phyloP scores from a whole-genome alignment of 2,329 filamentous ascomycete species.

The Pseudogymnoascus pannorum region DNA sequence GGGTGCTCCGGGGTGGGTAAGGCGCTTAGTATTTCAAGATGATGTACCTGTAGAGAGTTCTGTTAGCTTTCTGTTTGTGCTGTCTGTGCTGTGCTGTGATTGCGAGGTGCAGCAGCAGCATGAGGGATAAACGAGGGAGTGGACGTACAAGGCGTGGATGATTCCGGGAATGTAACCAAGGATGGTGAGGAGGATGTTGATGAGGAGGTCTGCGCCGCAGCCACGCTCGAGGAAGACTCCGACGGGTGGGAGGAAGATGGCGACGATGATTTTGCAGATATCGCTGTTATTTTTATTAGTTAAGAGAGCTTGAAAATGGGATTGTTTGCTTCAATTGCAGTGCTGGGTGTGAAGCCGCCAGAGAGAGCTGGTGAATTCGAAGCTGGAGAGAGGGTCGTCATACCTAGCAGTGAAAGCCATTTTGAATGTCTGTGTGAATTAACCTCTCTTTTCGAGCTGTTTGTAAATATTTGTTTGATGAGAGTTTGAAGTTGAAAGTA shows the following conservation, averaged over 20 bases:
- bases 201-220: constrained; percentile 78
- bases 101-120: neutral
- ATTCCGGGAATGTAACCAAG: constrained; percentile 74
- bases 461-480: neutral
- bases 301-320: too few relatives aligned
- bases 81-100: constrained; percentile 7
- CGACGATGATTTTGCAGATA: constrained; percentile 78
- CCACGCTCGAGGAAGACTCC: constrained; percentile 93
- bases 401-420: constrained; percentile 6
- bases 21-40: constrained; percentile 73
- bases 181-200: constrained; percentile 86
- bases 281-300: constrained; percentile 41
- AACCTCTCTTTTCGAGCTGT: neutral
- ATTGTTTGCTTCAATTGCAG: neutral
- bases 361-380: neutral
- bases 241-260: constrained; percentile 80
- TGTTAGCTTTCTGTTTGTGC: too few relatives aligned
- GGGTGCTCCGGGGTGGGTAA: neutral
- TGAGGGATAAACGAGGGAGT: too few relatives aligned
- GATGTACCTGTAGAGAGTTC: constrained; percentile 54
- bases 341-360: neutral
- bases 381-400: neutral
- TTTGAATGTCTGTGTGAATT: neutral
- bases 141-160: constrained; percentile 76
- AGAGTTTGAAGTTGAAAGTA: too few relatives aligned